Base-by-base conservation (phyloP, 768 basidiomycete genomes). In the Hydnomerulius pinastri region DNA sequence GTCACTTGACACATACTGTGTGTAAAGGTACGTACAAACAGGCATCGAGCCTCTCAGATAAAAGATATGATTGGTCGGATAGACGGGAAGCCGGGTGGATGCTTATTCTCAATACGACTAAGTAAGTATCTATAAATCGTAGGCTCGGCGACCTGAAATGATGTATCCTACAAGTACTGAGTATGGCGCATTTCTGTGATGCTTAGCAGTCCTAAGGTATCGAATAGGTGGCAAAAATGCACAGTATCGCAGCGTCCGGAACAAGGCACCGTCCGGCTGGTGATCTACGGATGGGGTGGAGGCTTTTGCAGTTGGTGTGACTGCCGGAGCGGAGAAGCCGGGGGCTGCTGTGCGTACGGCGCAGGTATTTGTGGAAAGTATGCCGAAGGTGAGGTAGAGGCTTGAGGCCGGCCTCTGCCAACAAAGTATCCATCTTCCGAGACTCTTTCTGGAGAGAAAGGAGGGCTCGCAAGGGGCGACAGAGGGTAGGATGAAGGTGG, bases 381-480 rank as follows among this genome's bases (percentile, higher is more conserved):
- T 11, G 20, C 10, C 13, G 44, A 33, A 20, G 32, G 21, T 36
- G 21, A 35, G 9, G 45, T 24, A n/a, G 20, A 33, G 10, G 24
- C 20, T 35, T 17, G 18, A 33, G 20, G 10, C 21, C 21, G 29
- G 30, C 23, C 45, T 46, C 24, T 37, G 30, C 18, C 43, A 20
- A 17, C 43, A 23, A n/a, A 4, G 13, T 10, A 13, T 13, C 7
- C 10, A 27, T 23, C 25, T 20, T 39, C 13, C 9, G 23, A 25
- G 10, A 41, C 48, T 13, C 54, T 36, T 1, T 60, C 56, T 29
- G 52, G 49, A 23, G 63, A 63, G 11, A 63, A 57, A 12, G 63
- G 60, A n/a, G 64, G 64, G 8, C 57, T 46, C 20, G 20, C 43
- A 20, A 37, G n/a, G 15, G 30, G 24, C 10, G 33, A 51, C 10